Evolutionary conservation across 2,329 filamentous ascomycete species (phyloP).

Genomic region (Xenoacremonium recifei): DNA sequence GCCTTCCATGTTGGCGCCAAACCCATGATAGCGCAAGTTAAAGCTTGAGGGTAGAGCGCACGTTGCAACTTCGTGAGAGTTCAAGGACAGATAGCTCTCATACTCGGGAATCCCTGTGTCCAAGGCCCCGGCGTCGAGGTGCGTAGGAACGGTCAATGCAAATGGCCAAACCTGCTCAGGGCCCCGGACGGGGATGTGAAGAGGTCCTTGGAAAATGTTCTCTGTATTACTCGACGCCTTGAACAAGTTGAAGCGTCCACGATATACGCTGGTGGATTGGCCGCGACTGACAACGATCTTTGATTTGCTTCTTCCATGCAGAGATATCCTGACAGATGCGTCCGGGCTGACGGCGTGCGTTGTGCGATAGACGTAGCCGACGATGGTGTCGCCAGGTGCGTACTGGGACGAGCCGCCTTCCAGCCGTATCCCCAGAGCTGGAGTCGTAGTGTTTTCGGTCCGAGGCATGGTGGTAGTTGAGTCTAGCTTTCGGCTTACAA

Average conservation of each 20-base stretch:
- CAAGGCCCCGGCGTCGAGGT: constrained; percentile 3
- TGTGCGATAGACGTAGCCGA: constrained; percentile 22
- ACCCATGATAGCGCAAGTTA: background rate
- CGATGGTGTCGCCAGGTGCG: constrained; percentile 25
- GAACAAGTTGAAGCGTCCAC: constrained; percentile 26
- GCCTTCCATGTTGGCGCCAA: constrained; percentile 14
- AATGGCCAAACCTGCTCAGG: constrained; percentile 26
- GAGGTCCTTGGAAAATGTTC: constrained; percentile 19
- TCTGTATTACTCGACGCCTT: constrained; percentile 1
- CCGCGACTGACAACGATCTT: constrained; percentile 18
- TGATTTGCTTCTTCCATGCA: constrained; percentile 26
- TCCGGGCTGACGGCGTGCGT: constrained; percentile 16
- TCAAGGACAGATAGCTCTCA: background rate
- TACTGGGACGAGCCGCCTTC: background rate
- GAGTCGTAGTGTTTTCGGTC: background rate
- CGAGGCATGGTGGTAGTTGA: constrained; percentile 9
- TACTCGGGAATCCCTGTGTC: background rate
- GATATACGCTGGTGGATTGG: constrained; percentile 13
- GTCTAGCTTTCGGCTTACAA: too few species aligned
- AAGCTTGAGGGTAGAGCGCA: background rate
- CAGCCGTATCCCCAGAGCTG: constrained; percentile 12
- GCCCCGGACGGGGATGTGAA: constrained; percentile 19
- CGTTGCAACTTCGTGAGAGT: background rate
- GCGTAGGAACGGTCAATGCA: constrained; percentile 24
- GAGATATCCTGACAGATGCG: constrained; percentile 17